phyloP scores from a whole-genome alignment of 257 asterid species.

The Ballota nigra region DNA sequence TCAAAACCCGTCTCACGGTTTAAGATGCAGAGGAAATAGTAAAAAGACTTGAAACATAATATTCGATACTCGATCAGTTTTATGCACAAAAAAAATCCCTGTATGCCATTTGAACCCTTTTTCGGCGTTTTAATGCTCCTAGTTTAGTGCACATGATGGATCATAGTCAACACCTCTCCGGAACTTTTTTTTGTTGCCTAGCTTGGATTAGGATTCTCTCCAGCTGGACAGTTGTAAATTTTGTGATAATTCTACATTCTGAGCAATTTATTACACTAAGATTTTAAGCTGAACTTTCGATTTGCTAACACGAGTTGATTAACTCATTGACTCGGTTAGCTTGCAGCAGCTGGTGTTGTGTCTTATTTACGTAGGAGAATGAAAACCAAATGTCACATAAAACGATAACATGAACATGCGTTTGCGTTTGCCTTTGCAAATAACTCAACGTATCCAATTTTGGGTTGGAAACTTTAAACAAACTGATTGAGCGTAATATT shows the following conservation, averaged over 20 bases:
- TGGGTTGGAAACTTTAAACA: conserved; percentile 6
- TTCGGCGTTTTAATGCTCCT: background rate
- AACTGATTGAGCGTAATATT: conserved; percentile 9
- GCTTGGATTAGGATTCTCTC: background rate
- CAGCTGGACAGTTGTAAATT: background rate
- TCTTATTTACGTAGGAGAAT: background rate
- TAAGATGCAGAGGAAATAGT: conserved; percentile 64
- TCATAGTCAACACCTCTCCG: background rate
- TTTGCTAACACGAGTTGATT: background rate
- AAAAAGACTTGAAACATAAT: background rate
- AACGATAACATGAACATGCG: background rate
- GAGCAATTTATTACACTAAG: background rate
- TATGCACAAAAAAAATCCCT: background rate
- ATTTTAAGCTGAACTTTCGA: background rate
- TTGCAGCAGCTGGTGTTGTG: background rate
- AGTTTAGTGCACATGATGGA: background rate
- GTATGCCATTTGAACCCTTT: background rate
- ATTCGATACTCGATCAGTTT: background rate
- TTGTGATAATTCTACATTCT: background rate
- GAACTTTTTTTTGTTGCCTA: background rate
- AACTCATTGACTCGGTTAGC: background rate
- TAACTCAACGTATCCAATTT: background rate
- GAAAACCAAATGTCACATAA: background rate
- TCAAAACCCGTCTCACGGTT: conserved; percentile 84
- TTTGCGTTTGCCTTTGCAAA: background rate